These are phyloP conservation scores for Chrysanthemum makinoi DNA, from an alignment of 129 eudicot genomes.

Conservation along the genomic window DNA sequence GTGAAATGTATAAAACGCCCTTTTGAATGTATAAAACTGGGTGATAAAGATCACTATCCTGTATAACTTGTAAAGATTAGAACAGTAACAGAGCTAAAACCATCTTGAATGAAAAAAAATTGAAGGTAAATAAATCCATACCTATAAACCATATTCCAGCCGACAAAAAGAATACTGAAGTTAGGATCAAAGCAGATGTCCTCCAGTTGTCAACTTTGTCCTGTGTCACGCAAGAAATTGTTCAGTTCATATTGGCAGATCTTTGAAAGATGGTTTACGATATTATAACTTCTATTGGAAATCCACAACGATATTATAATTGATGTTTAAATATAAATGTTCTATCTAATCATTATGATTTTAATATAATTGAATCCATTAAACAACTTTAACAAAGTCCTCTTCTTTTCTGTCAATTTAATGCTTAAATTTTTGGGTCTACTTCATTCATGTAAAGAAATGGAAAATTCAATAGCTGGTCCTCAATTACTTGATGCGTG, in stretches of 20 bases:
- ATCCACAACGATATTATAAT: too few species aligned
- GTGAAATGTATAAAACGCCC: background rate
- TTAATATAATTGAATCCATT: background rate
- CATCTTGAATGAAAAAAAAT: background rate
- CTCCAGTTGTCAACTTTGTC: constrained; percentile 81
- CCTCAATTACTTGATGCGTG: background rate
- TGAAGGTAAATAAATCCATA: constrained; percentile 7
- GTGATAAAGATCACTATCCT: background rate
- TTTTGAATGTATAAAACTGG: background rate
- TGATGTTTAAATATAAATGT: background rate
- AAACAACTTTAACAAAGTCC: background rate
- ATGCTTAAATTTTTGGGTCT: background rate
- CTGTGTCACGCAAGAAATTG: constrained; percentile 32
- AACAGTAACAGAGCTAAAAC: background rate
- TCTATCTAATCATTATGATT: background rate
- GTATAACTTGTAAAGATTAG: constrained; percentile 7
- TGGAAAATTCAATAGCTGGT: background rate
- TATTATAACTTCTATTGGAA: background rate
- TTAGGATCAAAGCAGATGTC: constrained; percentile 51
- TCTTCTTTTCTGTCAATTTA: too few species aligned
- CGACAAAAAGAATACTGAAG: constrained; percentile 63
- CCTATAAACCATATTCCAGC: constrained; percentile 76
- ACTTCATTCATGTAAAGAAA: background rate
- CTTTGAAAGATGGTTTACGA: background rate
- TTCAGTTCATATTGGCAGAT: constrained; percentile 2